Percentiles rank a stretch among this genome's conserved stretches.
These are phyloP conservation scores for Calonectria multiphialidica DNA, from an alignment of 2,329 filamentous ascomycete genomes.

Conservation along the genomic window DNA sequence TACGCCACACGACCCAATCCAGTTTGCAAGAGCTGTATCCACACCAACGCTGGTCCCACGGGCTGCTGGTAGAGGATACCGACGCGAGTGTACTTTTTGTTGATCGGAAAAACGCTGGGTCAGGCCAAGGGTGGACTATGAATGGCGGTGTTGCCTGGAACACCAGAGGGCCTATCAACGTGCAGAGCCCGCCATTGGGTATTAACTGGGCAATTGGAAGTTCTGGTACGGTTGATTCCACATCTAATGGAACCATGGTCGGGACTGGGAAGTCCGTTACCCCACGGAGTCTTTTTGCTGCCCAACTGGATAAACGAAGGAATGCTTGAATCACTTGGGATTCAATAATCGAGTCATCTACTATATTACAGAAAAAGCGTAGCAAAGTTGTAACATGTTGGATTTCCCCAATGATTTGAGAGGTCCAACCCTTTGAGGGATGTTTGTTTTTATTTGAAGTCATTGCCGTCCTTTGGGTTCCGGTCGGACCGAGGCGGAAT, in stretches of 20 bases:
- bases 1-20: conserved; percentile 29
- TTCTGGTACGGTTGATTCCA: background rate
- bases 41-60: conserved; percentile 38
- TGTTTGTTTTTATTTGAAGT: no score
- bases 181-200: conserved; percentile 35
- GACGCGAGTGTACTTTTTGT: conserved; percentile 17
- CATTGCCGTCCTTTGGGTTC: no score
- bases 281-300: conserved; percentile 31
- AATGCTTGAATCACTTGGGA: background rate
- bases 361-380: no score
- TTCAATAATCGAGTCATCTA: no score
- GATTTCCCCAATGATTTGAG: no score
- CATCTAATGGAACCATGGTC: conserved; percentile 29
- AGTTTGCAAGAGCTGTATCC: conserved; percentile 35
- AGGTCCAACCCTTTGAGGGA: no score
- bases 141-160: conserved; percentile 41
- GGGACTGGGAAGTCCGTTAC: background rate
- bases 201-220: conserved; percentile 40
- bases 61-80: conserved; percentile 34
- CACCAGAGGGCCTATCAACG: background rate
- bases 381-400: no score
- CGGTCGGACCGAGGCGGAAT: no score
- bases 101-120: conserved; percentile 25
- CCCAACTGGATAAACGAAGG: conserved; percentile 19
- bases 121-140: conserved; percentile 40